phyloP scores from a whole-genome alignment of 139 green algal species.

The Pseudopediastrum boryanum region DNA sequence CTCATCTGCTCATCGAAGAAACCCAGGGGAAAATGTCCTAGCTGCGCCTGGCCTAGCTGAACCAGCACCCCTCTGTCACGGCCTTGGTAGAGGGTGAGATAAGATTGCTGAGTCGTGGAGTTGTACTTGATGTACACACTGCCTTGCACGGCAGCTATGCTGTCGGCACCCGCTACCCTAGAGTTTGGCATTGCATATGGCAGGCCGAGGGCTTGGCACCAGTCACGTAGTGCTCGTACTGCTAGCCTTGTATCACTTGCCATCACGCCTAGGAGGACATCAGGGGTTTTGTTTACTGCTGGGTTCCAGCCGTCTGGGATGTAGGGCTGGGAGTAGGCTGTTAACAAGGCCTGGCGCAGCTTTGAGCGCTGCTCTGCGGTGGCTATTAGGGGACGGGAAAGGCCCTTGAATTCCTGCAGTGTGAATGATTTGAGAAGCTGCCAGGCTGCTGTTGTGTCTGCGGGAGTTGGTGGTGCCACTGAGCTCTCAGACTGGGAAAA shows the following conservation, averaged over 20 bases:
- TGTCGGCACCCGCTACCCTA: constrained; percentile 21
- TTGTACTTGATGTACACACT: constrained; percentile 79
- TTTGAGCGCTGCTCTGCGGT: constrained; percentile 12
- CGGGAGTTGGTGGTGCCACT: not conserved
- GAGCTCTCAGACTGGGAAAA: no score
- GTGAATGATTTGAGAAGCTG: constrained; percentile 43
- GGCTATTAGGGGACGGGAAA: constrained; percentile 32
- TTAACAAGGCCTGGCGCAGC: constrained; percentile 7
- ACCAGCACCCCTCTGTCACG: constrained; percentile 70
- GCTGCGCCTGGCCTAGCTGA: constrained; percentile 62
- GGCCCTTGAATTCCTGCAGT: constrained; percentile 34
- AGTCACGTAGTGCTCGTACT: constrained; percentile 67
- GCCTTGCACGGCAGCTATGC: constrained; percentile 33
- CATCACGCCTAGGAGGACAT: constrained; percentile 71
- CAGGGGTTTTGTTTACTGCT: not conserved
- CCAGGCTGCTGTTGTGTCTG: constrained; percentile 4
- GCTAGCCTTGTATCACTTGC: constrained; percentile 62
- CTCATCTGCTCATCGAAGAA: constrained; percentile 68
- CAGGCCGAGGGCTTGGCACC: constrained; percentile 55
- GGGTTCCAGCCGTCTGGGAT: constrained; percentile 16
- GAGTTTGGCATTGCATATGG: constrained; percentile 40
- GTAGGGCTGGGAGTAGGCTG: constrained; percentile 16
- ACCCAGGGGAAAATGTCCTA: constrained; percentile 77
- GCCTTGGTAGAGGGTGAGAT: constrained; percentile 58
- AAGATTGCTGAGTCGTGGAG: constrained; percentile 49